Percentiles rank a stretch among this genome's conserved stretches.
Conservation (phyloP, 139 green algal genomes). For the Tetradesmus lagerheimii region DNA sequence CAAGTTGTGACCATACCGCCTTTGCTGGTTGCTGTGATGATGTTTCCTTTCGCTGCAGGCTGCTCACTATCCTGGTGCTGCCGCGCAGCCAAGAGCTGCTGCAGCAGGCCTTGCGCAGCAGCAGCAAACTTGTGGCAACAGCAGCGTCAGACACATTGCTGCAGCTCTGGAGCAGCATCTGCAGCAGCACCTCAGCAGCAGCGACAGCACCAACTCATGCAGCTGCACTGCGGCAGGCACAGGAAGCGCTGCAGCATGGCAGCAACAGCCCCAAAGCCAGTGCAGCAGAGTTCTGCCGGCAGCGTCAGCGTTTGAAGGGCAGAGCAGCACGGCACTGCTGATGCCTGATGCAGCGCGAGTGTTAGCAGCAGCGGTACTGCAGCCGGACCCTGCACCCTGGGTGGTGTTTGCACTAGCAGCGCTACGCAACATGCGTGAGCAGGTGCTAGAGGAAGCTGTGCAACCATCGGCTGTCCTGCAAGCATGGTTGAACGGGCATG, state of each 20-base stretch:
- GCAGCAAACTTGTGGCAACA: not conserved
- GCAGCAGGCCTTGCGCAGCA: too few relatives aligned
- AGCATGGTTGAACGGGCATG: not conserved
- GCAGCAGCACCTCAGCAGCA: constrained; percentile 13
- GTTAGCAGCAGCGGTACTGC: not conserved
- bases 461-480: not conserved
- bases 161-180: not conserved
- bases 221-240: not conserved
- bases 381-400: not conserved
- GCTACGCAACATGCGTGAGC: not conserved
- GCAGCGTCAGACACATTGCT: not conserved
- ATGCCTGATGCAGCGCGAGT: not conserved
- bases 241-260: not conserved
- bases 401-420: not conserved
- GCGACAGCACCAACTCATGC: not conserved
- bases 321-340: not conserved
- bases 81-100: too few relatives aligned
- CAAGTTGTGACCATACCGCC: too few relatives aligned
- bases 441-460: not conserved
- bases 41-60: too few relatives aligned
- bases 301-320: not conserved
- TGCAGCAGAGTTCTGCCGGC: not conserved
- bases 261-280: not conserved
- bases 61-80: too few relatives aligned
- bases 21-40: too few relatives aligned